Evolutionary conservation across 2,329 filamentous ascomycete genomes (phyloP).

Genomic region (Fusarium foetens): DNA sequence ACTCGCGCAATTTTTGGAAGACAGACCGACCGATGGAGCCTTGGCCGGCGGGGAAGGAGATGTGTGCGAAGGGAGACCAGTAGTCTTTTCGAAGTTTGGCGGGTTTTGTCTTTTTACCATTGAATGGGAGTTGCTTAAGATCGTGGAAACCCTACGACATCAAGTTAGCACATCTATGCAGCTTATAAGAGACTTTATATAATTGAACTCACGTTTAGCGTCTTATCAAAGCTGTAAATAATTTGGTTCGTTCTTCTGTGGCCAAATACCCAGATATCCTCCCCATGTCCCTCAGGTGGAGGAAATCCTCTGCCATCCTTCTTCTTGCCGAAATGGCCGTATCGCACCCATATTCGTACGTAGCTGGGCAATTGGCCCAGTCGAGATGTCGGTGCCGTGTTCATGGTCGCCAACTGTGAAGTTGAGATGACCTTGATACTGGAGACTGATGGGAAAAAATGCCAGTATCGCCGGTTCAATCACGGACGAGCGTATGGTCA

Average conservation of each 20-base stretch:
- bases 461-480: slow-evolving; percentile 31
- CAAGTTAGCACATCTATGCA: background rate
- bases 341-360: slow-evolving; percentile 55
- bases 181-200: background rate
- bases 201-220: slow-evolving; percentile 56
- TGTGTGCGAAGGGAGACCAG: slow-evolving; percentile 70
- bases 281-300: slow-evolving; percentile 58
- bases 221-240: slow-evolving; percentile 61
- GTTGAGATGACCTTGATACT: slow-evolving; percentile 35
- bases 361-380: slow-evolving; percentile 57
- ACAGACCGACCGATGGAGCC: slow-evolving; percentile 67
- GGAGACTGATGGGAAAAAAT: slow-evolving; percentile 32
- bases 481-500: slow-evolving; percentile 33
- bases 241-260: slow-evolving; percentile 62
- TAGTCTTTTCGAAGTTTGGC: slow-evolving; percentile 73
- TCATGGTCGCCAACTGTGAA: slow-evolving; percentile 50
- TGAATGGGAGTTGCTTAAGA: slow-evolving; percentile 69
- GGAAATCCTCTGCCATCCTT: slow-evolving; percentile 40
- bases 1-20: slow-evolving; percentile 72
- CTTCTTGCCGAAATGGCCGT: slow-evolving; percentile 46
- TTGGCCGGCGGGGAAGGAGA: slow-evolving; percentile 65
- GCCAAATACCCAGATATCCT: slow-evolving; percentile 67
- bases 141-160: slow-evolving; percentile 52
- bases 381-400: slow-evolving; percentile 48
- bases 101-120: slow-evolving; percentile 74